These are phyloP conservation scores for Fusarium acutatum DNA, from an alignment of 2,329 filamentous ascomycete genomes.

Conservation along the genomic window DNA sequence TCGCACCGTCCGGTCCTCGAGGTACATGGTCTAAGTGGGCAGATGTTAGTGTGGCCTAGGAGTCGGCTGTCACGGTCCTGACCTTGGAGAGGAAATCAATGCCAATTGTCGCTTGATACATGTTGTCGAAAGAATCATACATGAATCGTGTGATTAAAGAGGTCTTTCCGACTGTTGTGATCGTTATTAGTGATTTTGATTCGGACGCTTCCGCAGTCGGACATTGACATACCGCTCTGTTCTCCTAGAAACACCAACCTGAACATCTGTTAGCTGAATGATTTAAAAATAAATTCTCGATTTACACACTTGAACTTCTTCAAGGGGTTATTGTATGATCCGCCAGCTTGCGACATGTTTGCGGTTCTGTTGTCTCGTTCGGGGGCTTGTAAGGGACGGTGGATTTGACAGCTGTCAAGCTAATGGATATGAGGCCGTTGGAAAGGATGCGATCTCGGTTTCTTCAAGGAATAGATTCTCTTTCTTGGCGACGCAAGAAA, in stretches of 20 bases:
- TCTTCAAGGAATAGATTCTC: background rate
- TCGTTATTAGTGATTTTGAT: conserved; percentile 38
- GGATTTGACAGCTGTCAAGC: conserved; percentile 40
- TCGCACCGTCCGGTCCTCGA: conserved; percentile 96
- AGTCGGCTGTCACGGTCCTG: conserved; percentile 39
- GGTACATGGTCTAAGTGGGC: conserved; percentile 84
- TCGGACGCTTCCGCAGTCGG: conserved; percentile 27
- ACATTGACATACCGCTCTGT: conserved; percentile 82
- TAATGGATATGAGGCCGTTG: conserved; percentile 16
- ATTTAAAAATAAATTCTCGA: background rate
- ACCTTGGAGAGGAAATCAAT: conserved; percentile 99
- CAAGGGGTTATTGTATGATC: conserved; percentile 97
- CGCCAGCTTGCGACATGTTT: conserved; percentile 82
- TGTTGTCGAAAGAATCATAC: conserved; percentile 99
- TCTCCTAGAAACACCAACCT: conserved; percentile 98
- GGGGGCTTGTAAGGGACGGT: conserved; percentile 18
- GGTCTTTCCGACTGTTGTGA: conserved; percentile 86
- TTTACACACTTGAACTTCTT: conserved; percentile 96
- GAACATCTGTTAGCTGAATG: conserved; percentile 37
- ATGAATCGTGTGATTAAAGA: conserved; percentile 99
- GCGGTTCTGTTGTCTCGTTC: conserved; percentile 34
- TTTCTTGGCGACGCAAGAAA: background rate
- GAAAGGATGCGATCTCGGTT: conserved; percentile 4
- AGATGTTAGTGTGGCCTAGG: conserved; percentile 27
- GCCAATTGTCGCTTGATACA: conserved; percentile 98